Base-by-base conservation (phyloP, 768 basidiomycete species). In the Podaxis sp. region DNA sequence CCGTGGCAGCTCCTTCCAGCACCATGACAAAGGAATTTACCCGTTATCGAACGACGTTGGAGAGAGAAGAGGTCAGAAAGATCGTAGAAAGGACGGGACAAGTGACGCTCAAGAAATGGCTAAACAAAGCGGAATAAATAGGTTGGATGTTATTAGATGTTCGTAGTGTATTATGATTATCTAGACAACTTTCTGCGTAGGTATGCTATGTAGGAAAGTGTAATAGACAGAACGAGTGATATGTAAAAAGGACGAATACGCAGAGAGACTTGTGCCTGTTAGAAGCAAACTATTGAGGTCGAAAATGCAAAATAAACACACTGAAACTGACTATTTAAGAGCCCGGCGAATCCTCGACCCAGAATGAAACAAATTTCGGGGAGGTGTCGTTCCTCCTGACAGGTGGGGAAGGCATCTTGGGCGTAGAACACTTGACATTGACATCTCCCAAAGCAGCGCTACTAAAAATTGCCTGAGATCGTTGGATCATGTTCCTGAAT, bases 81-180 rank as follows among this genome's bases (percentile, higher is more conserved):
- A 85, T 86, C 4, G 80, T 93, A 26, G 87, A 89, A 51, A 83
- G 75, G 67, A 79, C 80, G 50, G 87, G 87, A 2, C 88, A 91
- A 67, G 84, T 86, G 11, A 89, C 82, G 66, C 74, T 95, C 59
- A 90, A 84, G 71, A 91, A 90, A 71, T 94, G 93, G 93, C 77
- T 93, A 58, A 84, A 74, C 55, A 90, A 87, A 65, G 82, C 83
- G 1, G 77, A 78, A 67, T 80, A 68, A 24, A 50, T 20, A 15
- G 26, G 63, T 26, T 55, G 3, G 30, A 22, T 41, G 17, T 24
- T 22, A 28, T n/a, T 49, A 48, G 50, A 40, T 36, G 37, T 30
- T 38, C 61, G 44, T 56, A 64, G 13, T 54, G 50, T 52, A 58
- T 50, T 55, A 62, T 62, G 33, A 22, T 30, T 57, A 24, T 33